Base-by-base conservation (phyloP, 768 basidiomycete species). In the Serendipita sp. region DNA sequence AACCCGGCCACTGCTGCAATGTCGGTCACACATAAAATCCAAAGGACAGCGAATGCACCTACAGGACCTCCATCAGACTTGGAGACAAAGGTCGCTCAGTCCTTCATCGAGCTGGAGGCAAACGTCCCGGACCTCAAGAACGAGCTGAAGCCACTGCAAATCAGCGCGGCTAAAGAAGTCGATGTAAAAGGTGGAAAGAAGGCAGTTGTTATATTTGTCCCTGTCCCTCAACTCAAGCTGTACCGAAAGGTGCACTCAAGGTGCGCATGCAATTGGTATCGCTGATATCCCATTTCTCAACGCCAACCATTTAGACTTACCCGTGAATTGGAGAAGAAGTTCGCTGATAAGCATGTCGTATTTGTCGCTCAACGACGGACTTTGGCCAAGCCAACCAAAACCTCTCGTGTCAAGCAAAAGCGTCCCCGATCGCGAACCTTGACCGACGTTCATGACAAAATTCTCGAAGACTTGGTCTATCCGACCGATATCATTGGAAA, bases 181-280 rank as follows among this genome's bases (percentile, higher is more conserved):
- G 96, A 99, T 73, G 94, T 98, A 69, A 90, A 93, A 71, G 96
- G 95, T 66, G 96, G 96, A 72, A 97, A 96, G 81, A 99, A 98
- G 81, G 96, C 96, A 61, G 94, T 99, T 70, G 91, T 99, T 66
- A 79, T 99, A 74, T 99, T 99, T 72, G 94, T 98, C 51, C 96
- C 96, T 63, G 87, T 95, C 58, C 93, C 95, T 67, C 91, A 94
- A 76, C 74, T 95, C 75, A 97, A 97, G 79, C 95, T 94, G 16
- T 99, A 94, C 87, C 91, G 87, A 79, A 98, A 95, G 77, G 81
- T 98, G 69, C 96, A 99, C 78, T 85, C 85, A 73, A 87, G 94
- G 93, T 96, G 71, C 67, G 76, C 0, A 28, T 26, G 17, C 45
- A 43, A 24, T 24, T 61, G 42, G 61, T 22, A 42, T 45, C 42